These are phyloP conservation scores for Candida maltosa DNA, from an alignment of 805 yeast genomes.

Conservation along the genomic window DNA sequence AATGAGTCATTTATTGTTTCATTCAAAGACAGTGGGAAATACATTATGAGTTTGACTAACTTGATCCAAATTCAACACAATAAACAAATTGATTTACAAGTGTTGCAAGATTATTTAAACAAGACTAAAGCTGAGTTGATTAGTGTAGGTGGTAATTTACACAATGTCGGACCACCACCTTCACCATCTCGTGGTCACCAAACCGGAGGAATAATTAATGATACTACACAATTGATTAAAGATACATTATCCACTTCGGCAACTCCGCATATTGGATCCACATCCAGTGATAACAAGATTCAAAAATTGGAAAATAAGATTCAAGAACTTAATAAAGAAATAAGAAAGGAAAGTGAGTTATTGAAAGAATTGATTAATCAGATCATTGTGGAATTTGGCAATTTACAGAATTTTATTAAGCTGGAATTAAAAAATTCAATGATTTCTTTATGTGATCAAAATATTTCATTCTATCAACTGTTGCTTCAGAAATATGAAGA, in stretches of 20 bases:
- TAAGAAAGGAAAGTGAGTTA: slow-evolving; percentile 38
- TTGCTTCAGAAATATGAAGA: slow-evolving; percentile 70
- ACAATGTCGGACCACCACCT: slow-evolving; percentile 6
- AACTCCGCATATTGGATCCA: slow-evolving; percentile 35
- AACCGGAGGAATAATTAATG: slow-evolving; percentile 35
- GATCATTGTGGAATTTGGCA: slow-evolving; percentile 49
- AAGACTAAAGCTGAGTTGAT: slow-evolving; percentile 68
- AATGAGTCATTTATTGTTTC: slow-evolving; percentile 83
- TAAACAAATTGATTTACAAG: slow-evolving; percentile 88
- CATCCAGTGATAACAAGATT: slow-evolving; percentile 43
- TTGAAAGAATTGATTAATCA: slow-evolving; percentile 45
- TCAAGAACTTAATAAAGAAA: slow-evolving; percentile 43
- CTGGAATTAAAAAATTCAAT: slow-evolving; percentile 72
- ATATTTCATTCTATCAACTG: slow-evolving; percentile 68
- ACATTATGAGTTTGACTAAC: slow-evolving; percentile 41
- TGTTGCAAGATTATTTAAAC: slow-evolving; percentile 70
- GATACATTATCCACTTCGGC: slow-evolving; percentile 52
- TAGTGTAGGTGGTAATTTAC: slow-evolving; percentile 20
- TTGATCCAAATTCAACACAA: slow-evolving; percentile 83
- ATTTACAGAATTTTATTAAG: slow-evolving; percentile 79
- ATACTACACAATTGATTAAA: slow-evolving; percentile 42
- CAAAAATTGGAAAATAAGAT: slow-evolving; percentile 41
- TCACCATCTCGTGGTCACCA: slow-evolving; percentile 7
- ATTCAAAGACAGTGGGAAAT: slow-evolving; percentile 83
- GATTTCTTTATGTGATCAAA: slow-evolving; percentile 68